These are phyloP conservation scores for Iodosphaeria phyllophila DNA, from an alignment of 2,329 filamentous ascomycete genomes.

Conservation along the genomic window DNA sequence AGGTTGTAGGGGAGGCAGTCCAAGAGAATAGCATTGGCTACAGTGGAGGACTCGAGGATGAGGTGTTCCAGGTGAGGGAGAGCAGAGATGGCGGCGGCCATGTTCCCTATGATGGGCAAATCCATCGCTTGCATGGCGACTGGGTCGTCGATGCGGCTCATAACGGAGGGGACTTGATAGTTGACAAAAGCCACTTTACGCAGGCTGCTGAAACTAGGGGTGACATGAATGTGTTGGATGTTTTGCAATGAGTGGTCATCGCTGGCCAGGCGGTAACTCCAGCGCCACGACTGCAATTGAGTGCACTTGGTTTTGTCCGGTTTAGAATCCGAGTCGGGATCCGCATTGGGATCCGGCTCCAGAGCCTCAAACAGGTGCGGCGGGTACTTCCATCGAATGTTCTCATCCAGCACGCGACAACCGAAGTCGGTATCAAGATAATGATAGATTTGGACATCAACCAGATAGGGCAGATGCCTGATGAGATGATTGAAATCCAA, in stretches of 20 bases:
- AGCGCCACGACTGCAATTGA: constrained; percentile 36
- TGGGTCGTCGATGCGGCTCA: constrained; percentile 11
- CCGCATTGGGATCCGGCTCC: constrained; percentile 21
- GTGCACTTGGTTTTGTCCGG: constrained; percentile 14
- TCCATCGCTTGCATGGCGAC: constrained; percentile 3
- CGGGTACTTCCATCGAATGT: constrained; percentile 52
- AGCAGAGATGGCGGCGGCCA: constrained; percentile 23
- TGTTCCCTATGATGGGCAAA: constrained; percentile 19
- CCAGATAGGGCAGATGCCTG: constrained; percentile 43
- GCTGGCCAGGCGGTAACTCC: constrained; percentile 36
- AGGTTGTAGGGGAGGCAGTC: constrained; percentile 47
- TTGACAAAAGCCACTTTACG: constrained; percentile 42
- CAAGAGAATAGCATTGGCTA: constrained; percentile 52
- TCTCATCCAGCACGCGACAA: constrained; percentile 32
- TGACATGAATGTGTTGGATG: constrained; percentile 31
- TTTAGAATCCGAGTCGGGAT: constrained; percentile 25
- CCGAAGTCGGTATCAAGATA: constrained; percentile 50
- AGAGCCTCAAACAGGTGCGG: constrained; percentile 45
- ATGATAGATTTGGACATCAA: constrained; percentile 54
- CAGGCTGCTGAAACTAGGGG: constrained; percentile 35
- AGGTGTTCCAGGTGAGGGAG: constrained; percentile 49
- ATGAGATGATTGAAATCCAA: constrained; percentile 41
- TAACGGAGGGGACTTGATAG: constrained; percentile 35
- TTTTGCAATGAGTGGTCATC: constrained; percentile 26
- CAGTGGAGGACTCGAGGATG: constrained; percentile 55